These are phyloP conservation scores for Echinochloa phyllopogon DNA, from an alignment of 176 grass and related monocot genomes.

Conservation along the genomic window DNA sequence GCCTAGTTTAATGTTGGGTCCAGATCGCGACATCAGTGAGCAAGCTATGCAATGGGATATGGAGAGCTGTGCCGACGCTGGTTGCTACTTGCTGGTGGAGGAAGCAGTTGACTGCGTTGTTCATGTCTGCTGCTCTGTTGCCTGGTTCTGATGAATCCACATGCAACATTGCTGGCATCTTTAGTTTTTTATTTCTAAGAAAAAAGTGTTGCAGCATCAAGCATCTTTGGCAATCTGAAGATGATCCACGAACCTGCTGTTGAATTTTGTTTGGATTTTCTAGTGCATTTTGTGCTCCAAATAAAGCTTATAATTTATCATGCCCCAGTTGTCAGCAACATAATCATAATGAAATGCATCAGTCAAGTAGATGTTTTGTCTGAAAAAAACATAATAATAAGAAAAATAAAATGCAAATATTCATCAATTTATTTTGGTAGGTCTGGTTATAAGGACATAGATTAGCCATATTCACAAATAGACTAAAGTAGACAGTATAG, in stretches of 20 bases:
- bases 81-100: neutral
- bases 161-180: neutral
- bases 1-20: slow-evolving; percentile 3
- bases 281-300: neutral
- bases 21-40: neutral
- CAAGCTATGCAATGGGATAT: neutral
- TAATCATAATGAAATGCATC: neutral
- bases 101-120: neutral
- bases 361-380: neutral
- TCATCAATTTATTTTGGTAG: neutral
- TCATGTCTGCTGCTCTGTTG: neutral
- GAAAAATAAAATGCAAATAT: neutral
- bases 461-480: neutral
- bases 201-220: neutral
- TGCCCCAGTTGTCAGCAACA: neutral
- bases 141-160: neutral
- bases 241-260: neutral
- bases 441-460: neutral
- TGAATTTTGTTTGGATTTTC: neutral
- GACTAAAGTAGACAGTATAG: neutral
- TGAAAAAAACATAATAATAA: neutral
- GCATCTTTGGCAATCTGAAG: slow-evolving; percentile 3
- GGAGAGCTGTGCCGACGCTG: neutral
- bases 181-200: neutral
- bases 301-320: neutral